These are phyloP conservation scores for Penicillium expansum DNA, from an alignment of 2,329 filamentous ascomycete genomes.

Conservation along the genomic window DNA sequence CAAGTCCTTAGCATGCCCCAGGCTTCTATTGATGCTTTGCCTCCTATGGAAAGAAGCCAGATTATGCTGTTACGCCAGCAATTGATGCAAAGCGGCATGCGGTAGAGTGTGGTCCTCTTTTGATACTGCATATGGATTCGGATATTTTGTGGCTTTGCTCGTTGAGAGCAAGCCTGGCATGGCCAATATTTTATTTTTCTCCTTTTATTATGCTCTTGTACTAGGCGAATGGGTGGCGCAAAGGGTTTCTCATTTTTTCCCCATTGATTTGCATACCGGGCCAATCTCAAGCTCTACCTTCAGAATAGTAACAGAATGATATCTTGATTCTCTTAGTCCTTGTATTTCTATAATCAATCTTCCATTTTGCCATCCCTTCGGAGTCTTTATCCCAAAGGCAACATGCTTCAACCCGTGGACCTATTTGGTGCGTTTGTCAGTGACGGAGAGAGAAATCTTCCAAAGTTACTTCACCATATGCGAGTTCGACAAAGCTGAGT, in stretches of 20 bases:
- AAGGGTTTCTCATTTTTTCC: constrained; percentile 6
- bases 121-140: background rate
- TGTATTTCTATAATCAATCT: background rate
- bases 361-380: background rate
- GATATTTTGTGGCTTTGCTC: background rate
- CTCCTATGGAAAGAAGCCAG: constrained; percentile 72
- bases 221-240: constrained; percentile 19
- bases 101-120: constrained; percentile 18
- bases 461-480: background rate
- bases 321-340: background rate
- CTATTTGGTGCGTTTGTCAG: background rate
- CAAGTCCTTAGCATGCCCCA: constrained; percentile 79
- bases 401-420: background rate
- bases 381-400: background rate
- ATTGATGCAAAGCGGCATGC: constrained; percentile 49
- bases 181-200: background rate
- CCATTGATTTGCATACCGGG: constrained; percentile 14
- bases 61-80: constrained; percentile 73
- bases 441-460: background rate
- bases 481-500: background rate
- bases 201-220: constrained; percentile 2
- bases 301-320: constrained; percentile 4
- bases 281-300: background rate
- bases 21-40: constrained; percentile 73
- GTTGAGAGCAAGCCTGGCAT: background rate